These are phyloP conservation scores for Leishmania aethiopica DNA, from an alignment of 208 protist genomes.

Conservation along the genomic window DNA sequence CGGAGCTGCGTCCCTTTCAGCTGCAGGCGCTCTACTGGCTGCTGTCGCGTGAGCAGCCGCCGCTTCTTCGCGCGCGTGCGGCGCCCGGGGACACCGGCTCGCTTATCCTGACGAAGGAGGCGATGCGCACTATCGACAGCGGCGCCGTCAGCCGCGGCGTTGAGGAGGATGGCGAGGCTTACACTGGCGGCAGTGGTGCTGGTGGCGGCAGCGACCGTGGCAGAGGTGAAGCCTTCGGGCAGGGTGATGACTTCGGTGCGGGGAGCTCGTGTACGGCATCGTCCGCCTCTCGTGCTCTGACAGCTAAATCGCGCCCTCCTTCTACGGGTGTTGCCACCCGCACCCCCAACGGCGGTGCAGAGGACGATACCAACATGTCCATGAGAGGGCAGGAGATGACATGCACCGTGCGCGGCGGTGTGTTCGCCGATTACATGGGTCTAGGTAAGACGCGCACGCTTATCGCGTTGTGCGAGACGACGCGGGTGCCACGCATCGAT, in stretches of 20 bases:
- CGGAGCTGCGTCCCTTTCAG: constrained; percentile 58
- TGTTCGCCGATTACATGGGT: constrained; percentile 83
- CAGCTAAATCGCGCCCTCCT: background rate
- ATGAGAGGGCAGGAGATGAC: constrained; percentile 6
- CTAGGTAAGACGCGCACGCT: constrained; percentile 78
- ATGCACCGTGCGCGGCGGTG: constrained; percentile 46
- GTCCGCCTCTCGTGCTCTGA: background rate
- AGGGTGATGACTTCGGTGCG: background rate
- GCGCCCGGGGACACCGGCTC: background rate
- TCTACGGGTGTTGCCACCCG: background rate
- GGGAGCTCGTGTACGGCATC: background rate
- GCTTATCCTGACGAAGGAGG: background rate
- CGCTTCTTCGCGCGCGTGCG: background rate
- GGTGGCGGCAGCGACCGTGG: background rate
- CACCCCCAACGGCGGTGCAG: background rate
- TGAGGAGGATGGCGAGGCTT: background rate
- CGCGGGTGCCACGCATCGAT: constrained; percentile 33
- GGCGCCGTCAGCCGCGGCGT: background rate
- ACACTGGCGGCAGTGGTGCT: background rate
- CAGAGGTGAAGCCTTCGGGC: background rate
- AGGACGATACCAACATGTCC: background rate
- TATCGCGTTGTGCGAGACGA: constrained; percentile 72
- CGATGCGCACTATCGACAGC: background rate
- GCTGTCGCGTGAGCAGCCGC: constrained; percentile 35
- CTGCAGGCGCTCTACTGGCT: constrained; percentile 72